phyloP scores from a whole-genome alignment of 305 asterid species.

The Fraxinus greggii region DNA sequence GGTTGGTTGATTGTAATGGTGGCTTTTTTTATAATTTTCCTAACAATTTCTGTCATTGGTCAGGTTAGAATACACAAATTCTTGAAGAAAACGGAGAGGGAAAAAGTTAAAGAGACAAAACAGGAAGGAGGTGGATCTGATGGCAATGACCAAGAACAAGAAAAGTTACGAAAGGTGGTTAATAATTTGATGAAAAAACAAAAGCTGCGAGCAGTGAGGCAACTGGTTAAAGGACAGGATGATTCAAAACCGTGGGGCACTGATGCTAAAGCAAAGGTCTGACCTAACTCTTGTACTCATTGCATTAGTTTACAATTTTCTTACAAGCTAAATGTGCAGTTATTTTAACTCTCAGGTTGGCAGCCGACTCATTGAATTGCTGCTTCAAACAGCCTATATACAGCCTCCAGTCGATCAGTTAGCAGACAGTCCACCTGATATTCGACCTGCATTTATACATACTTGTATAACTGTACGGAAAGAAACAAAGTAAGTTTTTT shows the following conservation, averaged over 20 bases:
- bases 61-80: conserved; percentile 77
- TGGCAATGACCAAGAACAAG: conserved; percentile 40
- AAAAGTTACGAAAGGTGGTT: conserved; percentile 51
- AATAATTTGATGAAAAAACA: conserved; percentile 71
- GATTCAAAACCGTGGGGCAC: conserved; percentile 75
- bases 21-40: conserved; percentile 6
- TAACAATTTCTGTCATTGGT: conserved; percentile 24
- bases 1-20: background rate
- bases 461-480: conserved; percentile 52
- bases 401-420: conserved; percentile 68
- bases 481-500: conserved; percentile 45
- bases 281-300: conserved; percentile 23
- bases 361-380: conserved; percentile 76
- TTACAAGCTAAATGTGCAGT: conserved; percentile 10
- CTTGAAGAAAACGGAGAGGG: conserved; percentile 72
- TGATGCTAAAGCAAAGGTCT: conserved; percentile 84
- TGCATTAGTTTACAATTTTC: conserved; percentile 12
- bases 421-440: conserved; percentile 70
- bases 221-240: conserved; percentile 56
- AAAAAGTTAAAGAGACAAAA: conserved; percentile 33
- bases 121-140: conserved; percentile 44
- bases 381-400: conserved; percentile 80
- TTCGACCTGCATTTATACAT: conserved; percentile 92
- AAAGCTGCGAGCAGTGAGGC: conserved; percentile 71
- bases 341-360: conserved; percentile 67